Conservation (phyloP, 208 protist genomes). For the Trypanosomatidae sp. region DNA sequence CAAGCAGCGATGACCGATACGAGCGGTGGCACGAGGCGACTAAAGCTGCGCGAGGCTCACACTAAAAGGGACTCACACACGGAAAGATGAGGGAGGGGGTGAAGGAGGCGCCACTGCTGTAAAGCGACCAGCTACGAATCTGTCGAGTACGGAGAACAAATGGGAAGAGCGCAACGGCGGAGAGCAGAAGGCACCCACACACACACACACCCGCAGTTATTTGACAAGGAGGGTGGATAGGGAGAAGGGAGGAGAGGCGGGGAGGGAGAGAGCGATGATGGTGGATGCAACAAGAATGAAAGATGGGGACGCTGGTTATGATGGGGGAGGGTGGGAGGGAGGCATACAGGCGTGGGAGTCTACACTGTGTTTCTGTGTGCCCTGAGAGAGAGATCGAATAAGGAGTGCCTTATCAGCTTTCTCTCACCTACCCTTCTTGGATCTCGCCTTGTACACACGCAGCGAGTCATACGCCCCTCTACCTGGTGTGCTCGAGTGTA, state of each 20-base stretch:
- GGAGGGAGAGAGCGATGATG: neutral
- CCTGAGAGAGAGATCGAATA: neutral
- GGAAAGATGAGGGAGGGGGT: neutral
- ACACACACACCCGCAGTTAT: constrained; percentile 2
- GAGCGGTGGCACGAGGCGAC: neutral
- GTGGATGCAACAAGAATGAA: constrained; percentile 6
- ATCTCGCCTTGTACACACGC: neutral
- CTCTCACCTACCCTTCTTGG: neutral
- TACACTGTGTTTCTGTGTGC: neutral
- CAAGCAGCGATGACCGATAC: constrained; percentile 4
- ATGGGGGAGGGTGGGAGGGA: neutral
- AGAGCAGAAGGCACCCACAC: neutral
- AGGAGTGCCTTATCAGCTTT: neutral
- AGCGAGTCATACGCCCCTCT: neutral
- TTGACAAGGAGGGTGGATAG: neutral
- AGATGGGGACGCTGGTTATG: constrained; percentile 3
- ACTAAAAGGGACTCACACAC: neutral
- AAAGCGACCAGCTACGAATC: constrained; percentile 10
- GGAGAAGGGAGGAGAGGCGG: neutral
- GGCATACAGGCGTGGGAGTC: neutral
- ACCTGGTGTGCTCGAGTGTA: neutral
- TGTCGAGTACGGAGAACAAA: constrained; percentile 1
- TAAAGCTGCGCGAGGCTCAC: neutral
- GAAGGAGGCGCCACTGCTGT: neutral
- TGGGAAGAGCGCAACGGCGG: neutral